phyloP scores from a whole-genome alignment of 441 rosid genomes.

The Jatropha multifida region DNA sequence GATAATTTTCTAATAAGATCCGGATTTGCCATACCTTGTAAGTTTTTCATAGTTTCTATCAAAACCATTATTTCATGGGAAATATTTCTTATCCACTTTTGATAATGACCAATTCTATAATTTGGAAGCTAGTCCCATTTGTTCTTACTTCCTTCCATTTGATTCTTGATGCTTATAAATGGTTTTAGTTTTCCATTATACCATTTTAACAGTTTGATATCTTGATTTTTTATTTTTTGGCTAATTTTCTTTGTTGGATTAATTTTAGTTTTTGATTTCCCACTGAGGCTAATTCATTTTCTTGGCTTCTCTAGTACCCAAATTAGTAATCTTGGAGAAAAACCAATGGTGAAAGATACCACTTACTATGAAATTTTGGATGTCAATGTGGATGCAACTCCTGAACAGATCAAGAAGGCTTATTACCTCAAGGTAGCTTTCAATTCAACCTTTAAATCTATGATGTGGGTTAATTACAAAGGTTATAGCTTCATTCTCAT shows the following conservation, averaged over 20 bases:
- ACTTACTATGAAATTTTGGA: conserved; percentile 74
- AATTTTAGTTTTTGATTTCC: background rate
- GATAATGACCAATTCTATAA: background rate
- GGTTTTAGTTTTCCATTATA: background rate
- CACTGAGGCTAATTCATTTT: conserved; percentile 27
- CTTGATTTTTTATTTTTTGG: background rate
- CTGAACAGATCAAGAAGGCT: conserved; percentile 93
- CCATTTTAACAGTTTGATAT: background rate
- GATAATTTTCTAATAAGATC: conserved; percentile 6
- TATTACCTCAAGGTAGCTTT: conserved; percentile 64
- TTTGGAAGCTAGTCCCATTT: conserved; percentile 1
- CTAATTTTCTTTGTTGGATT: background rate
- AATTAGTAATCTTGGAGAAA: conserved; percentile 11
- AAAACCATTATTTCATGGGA: background rate
- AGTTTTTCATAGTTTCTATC: conserved; percentile 12
- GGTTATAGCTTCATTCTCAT: conserved; percentile 3
- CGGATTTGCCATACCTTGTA: background rate
- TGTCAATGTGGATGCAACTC: conserved; percentile 65
- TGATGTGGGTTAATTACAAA: background rate
- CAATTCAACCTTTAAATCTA: background rate
- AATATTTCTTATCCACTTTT: conserved; percentile 7
- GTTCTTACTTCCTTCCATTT: background rate
- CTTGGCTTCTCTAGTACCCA: conserved; percentile 12
- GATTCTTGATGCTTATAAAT: conserved; percentile 7
- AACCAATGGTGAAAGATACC: conserved; percentile 66